phyloP scores from a whole-genome alignment of 345 rosid genomes.

The Murraya koenigii region DNA sequence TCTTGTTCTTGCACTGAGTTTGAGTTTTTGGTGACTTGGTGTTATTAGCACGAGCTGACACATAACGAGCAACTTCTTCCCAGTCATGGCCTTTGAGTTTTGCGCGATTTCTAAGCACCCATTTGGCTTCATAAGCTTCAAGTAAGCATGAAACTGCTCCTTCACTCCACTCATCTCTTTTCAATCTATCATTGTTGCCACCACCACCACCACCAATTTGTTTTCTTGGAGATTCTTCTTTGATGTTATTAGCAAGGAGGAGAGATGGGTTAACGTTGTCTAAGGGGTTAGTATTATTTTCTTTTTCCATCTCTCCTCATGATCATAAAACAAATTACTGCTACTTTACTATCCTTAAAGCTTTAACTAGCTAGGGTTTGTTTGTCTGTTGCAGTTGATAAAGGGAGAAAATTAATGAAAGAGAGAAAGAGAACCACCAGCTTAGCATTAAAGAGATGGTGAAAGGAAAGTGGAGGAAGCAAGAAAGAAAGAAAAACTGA shows the following conservation, averaged over 20 bases:
- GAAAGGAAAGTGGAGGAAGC: background rate
- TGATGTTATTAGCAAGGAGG: conserved; percentile 23
- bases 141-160: conserved; percentile 91
- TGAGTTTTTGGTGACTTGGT: conserved; percentile 83
- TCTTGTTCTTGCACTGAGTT: conserved; percentile 98
- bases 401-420: background rate
- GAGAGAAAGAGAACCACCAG: conserved; percentile 29
- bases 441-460: conserved; percentile 25
- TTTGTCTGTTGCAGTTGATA: background rate
- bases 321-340: conserved; percentile 11
- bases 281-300: conserved; percentile 23
- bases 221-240: conserved; percentile 42
- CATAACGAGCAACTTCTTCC: conserved; percentile 86
- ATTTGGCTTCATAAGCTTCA: conserved; percentile 86
- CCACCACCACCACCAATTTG: conserved; percentile 10
- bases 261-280: conserved; percentile 37
- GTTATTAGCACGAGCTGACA: conserved; percentile 61
- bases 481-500: conserved; percentile 15
- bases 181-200: conserved; percentile 55
- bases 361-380: background rate
- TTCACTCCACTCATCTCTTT: conserved; percentile 98
- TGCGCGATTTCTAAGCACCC: conserved; percentile 88
- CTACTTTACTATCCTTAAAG: no score
- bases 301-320: conserved; percentile 70
- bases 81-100: conserved; percentile 97